phyloP scores from a whole-genome alignment of 805 yeast genomes.

The Lachancea sp. region DNA sequence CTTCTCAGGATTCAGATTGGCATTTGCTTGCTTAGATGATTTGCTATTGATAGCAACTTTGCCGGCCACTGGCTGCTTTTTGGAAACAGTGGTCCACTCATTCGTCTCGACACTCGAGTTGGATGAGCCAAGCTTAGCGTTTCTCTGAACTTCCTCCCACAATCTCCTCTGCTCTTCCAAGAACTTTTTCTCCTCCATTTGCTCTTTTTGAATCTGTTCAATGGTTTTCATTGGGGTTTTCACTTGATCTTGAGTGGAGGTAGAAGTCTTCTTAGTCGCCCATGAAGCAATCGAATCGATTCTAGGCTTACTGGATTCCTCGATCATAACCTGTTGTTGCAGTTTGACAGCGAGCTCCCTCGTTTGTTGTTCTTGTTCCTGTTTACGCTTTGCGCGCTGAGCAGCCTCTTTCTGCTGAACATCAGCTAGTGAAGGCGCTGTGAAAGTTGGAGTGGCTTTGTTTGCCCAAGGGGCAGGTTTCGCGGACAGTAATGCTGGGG shows the following conservation, averaged over 20 bases:
- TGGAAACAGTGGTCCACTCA: slow-evolving; percentile 30
- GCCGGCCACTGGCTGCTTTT: slow-evolving; percentile 23
- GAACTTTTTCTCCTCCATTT: slow-evolving; percentile 23
- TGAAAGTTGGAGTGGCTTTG: slow-evolving; percentile 13
- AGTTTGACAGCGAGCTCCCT: slow-evolving; percentile 17
- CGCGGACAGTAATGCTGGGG: slow-evolving; percentile 4
- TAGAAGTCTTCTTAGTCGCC: slow-evolving; percentile 19
- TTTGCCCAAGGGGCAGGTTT: slow-evolving; percentile 30
- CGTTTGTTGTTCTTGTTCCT: slow-evolving; percentile 14
- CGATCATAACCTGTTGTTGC: slow-evolving; percentile 18
- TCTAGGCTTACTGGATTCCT: slow-evolving; percentile 15
- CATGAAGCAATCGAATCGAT: slow-evolving; percentile 23
- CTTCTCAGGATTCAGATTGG: slow-evolving; percentile 31
- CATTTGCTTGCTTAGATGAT: slow-evolving; percentile 13
- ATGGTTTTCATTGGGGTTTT: slow-evolving; percentile 7
- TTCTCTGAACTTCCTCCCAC: slow-evolving; percentile 54
- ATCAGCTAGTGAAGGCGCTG: slow-evolving; percentile 22
- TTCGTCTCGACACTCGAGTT: slow-evolving; percentile 23
- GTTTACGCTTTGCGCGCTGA: slow-evolving; percentile 14
- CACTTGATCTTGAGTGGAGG: background rate
- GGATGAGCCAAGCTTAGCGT: slow-evolving; percentile 57
- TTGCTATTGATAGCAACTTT: slow-evolving; percentile 14
- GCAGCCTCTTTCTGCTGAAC: slow-evolving; percentile 17
- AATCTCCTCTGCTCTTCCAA: slow-evolving; percentile 29
- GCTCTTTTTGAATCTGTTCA: slow-evolving; percentile 11